Conservation (phyloP, 83 land plant species). For the Diphasiastrum complanatum region DNA sequence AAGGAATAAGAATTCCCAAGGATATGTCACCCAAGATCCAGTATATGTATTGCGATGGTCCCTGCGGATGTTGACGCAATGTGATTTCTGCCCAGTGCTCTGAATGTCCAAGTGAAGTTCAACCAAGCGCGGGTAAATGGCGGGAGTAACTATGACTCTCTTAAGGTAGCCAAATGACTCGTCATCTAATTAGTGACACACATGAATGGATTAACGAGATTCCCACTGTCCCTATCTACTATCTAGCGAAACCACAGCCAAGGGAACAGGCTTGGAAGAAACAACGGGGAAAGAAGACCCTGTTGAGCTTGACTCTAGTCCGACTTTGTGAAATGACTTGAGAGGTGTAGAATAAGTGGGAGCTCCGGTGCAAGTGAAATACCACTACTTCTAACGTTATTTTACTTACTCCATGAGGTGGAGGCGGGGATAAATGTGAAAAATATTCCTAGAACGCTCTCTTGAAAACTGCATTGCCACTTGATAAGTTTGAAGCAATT, state of each 20-base stretch:
- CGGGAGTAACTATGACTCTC: slow-evolving; percentile 54
- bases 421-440: too few species aligned
- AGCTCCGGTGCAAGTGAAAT: slow-evolving; percentile 19
- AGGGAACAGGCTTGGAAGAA: slow-evolving; percentile 46
- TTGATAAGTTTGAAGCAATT: too few species aligned
- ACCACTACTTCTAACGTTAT: slow-evolving; percentile 25
- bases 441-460: too few species aligned
- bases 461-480: too few species aligned
- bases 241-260: slow-evolving; percentile 47
- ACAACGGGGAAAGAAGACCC: slow-evolving; percentile 48
- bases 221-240: slow-evolving; percentile 53
- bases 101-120: slow-evolving; percentile 50
- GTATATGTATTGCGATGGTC: slow-evolving; percentile 10
- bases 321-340: too few species aligned
- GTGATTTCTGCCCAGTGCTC: slow-evolving; percentile 51
- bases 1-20: too few species aligned
- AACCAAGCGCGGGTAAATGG: slow-evolving; percentile 44
- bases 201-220: slow-evolving; percentile 49
- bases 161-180: slow-evolving; percentile 56
- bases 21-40: too few species aligned
- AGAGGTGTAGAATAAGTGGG: slow-evolving; percentile 42
- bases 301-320: slow-evolving; percentile 48
- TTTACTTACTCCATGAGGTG: slow-evolving; percentile 17
- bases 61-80: slow-evolving; percentile 37
- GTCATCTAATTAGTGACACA: slow-evolving; percentile 44